Conservation (phyloP, 495 filamentous ascomycete species). For the Penicillium roqueforti region DNA sequence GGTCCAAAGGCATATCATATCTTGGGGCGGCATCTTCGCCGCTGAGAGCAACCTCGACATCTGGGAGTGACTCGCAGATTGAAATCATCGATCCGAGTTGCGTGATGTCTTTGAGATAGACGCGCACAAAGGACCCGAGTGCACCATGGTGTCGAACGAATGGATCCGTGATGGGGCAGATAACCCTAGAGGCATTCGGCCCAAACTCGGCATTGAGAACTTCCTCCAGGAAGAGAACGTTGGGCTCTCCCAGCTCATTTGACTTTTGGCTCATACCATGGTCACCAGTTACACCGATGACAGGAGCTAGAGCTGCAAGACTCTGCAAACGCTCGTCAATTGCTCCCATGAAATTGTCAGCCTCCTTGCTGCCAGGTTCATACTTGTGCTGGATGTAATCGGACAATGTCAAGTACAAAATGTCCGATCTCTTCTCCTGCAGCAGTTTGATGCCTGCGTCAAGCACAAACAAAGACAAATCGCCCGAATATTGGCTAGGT, state of each 20-base stretch:
- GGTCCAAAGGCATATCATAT: constrained; percentile 33
- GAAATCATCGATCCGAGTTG: constrained; percentile 9
- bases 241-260: constrained; percentile 25
- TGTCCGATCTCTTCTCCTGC: constrained; percentile 30
- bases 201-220: constrained; percentile 24
- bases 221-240: constrained; percentile 36
- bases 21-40: constrained; percentile 24
- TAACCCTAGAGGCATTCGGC: constrained; percentile 24
- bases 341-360: constrained; percentile 28
- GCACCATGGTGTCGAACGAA: constrained; percentile 37
- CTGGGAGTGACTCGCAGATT: constrained; percentile 19
- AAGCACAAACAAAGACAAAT: constrained; percentile 36
- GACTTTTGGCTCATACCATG: constrained; percentile 38
- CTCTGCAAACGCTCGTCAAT: constrained; percentile 28
- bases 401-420: constrained; percentile 40
- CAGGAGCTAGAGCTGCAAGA: constrained; percentile 18
- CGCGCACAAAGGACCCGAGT: constrained; percentile 35
- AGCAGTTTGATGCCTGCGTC: constrained; percentile 39
- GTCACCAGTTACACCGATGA: constrained; percentile 34
- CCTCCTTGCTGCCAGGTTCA: constrained; percentile 27
- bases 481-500: constrained; percentile 33
- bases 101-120: constrained; percentile 21
- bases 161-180: constrained; percentile 38
- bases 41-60: constrained; percentile 28
- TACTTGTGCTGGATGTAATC: constrained; percentile 38